A percentile compares a stretch with the other conserved stretches of the same genome.
Conservation (phyloP, 306 rosid species). For the Cucumis cinereus region DNA sequence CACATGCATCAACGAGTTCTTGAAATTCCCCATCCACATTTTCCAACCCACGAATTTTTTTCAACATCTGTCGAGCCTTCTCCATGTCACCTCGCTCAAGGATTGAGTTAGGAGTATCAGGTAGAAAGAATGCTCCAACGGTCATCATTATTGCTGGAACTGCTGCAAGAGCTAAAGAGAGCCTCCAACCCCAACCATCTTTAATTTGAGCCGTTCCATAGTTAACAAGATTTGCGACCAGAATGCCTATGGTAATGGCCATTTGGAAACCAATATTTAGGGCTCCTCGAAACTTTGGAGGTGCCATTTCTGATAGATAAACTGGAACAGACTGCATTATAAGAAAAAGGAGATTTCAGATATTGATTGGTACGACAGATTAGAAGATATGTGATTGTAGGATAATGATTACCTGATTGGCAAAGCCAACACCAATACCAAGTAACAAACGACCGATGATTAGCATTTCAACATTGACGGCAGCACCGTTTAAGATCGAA, state of each 20-base stretch:
- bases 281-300: constrained; percentile 31
- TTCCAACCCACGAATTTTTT: constrained; percentile 18
- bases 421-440: constrained; percentile 29
- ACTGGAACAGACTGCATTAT: constrained; percentile 22
- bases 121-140: constrained; percentile 21
- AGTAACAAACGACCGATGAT: constrained; percentile 25
- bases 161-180: constrained; percentile 18
- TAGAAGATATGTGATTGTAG: neutral
- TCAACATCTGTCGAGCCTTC: constrained; percentile 21
- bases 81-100: constrained; percentile 24
- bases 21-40: constrained; percentile 25
- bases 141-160: constrained; percentile 32
- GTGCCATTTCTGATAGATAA: constrained; percentile 40
- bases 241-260: constrained; percentile 31
- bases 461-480: constrained; percentile 9
- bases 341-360: neutral
- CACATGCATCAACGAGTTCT: constrained; percentile 18
- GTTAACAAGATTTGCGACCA: constrained; percentile 25
- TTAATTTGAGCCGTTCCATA: constrained; percentile 18
- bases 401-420: constrained; percentile 20
- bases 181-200: constrained; percentile 34
- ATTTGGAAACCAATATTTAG: constrained; percentile 30
- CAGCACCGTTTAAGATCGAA: constrained; percentile 12
- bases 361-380: neutral
- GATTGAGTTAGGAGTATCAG: constrained; percentile 39